Conservation (phyloP, 352 stramenopile genomes). For the Pilasporangium apinafurcum region DNA sequence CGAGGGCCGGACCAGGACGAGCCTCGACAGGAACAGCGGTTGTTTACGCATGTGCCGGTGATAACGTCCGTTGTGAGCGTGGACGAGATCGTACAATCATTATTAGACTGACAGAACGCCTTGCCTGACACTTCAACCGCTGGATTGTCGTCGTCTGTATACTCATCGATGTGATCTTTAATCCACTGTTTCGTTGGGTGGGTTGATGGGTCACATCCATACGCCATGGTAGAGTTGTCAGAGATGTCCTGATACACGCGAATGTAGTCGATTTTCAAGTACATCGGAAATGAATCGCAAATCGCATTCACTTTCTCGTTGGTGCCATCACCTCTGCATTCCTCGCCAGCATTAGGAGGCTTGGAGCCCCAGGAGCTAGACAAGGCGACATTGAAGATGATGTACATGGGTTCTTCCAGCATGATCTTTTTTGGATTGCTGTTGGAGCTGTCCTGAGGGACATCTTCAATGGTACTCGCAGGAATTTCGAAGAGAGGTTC, state of each 20-base stretch:
- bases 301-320: slow-evolving; percentile 34
- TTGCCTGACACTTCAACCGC: slow-evolving; percentile 29
- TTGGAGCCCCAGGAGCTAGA: slow-evolving; percentile 57
- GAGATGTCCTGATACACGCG: slow-evolving; percentile 75
- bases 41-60: slow-evolving; percentile 22
- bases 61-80: slow-evolving; percentile 14
- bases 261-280: slow-evolving; percentile 83
- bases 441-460: slow-evolving; percentile 18
- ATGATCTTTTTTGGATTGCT: slow-evolving; percentile 71
- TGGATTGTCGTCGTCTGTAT: slow-evolving; percentile 39
- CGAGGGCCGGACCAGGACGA: slow-evolving; percentile 19
- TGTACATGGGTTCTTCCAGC: slow-evolving; percentile 88
- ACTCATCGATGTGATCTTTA: slow-evolving; percentile 46
- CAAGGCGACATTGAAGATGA: slow-evolving; percentile 93
- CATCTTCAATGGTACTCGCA: slow-evolving; percentile 25
- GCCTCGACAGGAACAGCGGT: slow-evolving; percentile 15
- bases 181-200: slow-evolving; percentile 63
- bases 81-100: slow-evolving; percentile 40
- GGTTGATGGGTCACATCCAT: slow-evolving; percentile 37
- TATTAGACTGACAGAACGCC: slow-evolving; percentile 33
- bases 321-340: slow-evolving; percentile 15
- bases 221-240: slow-evolving; percentile 22
- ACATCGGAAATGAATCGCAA: slow-evolving; percentile 39
- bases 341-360: slow-evolving; percentile 8
- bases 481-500: slow-evolving; percentile 80